Conservation (phyloP, 257 asterid genomes). For the Lantana camara region DNA sequence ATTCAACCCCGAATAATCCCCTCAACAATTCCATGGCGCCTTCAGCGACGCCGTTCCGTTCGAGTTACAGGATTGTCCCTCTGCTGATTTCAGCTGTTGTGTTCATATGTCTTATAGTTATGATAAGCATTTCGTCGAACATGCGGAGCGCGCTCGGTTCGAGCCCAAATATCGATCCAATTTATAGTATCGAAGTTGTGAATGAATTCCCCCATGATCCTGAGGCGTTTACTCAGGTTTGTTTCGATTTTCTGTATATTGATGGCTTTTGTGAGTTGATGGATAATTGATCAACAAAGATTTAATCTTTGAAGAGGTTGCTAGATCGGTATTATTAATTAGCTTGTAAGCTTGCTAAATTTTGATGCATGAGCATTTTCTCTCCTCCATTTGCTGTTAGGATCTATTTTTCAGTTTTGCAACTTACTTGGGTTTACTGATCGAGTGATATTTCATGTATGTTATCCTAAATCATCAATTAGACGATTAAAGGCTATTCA, state of each 20-base stretch:
- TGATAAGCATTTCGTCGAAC: conserved; percentile 42
- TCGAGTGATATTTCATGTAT: background rate
- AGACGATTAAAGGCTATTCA: background rate
- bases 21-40: conserved; percentile 35
- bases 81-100: conserved; percentile 39
- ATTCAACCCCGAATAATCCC: conserved; percentile 26
- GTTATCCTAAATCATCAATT: background rate
- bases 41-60: conserved; percentile 34
- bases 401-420: background rate
- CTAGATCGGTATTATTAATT: background rate
- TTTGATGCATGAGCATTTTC: conserved; percentile 12
- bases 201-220: conserved; percentile 87
- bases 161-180: conserved; percentile 29
- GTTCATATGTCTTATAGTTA: conserved; percentile 29
- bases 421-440: background rate
- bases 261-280: background rate
- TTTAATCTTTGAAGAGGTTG: background rate
- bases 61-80: conserved; percentile 34
- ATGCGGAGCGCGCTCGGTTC: conserved; percentile 29
- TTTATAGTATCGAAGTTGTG: conserved; percentile 65
- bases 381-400: background rate
- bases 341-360: background rate
- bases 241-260: background rate
- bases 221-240: conserved; percentile 84
- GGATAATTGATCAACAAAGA: conserved; percentile 1